Evolutionary conservation across 1,139 yeast species (phyloP).

Genomic region (Barnettozyma hawaiiensis): DNA sequence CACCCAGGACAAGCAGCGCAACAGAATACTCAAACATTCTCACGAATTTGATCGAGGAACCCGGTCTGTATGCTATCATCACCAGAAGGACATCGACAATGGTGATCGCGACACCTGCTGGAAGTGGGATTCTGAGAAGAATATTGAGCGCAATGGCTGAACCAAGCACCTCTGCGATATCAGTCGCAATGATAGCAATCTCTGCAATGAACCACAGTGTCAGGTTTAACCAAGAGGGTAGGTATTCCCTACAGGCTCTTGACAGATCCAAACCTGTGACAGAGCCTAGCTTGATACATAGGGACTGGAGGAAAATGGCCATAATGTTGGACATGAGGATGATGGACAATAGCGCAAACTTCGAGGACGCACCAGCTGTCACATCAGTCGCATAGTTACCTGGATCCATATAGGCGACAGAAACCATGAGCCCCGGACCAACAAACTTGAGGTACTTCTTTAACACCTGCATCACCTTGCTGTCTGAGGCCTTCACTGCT

Average conservation of each 20-base stretch:
- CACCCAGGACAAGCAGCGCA: conserved; percentile 60
- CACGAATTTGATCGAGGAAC: conserved; percentile 58
- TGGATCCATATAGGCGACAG: conserved; percentile 81
- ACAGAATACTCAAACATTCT: conserved; percentile 62
- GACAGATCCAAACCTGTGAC: conserved; percentile 79
- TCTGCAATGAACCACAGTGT: conserved; percentile 66
- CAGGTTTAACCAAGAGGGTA: conserved; percentile 57
- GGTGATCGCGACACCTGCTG: conserved; percentile 74
- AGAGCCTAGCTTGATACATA: conserved; percentile 71
- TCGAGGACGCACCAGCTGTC: conserved; percentile 67
- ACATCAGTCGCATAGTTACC: conserved; percentile 82
- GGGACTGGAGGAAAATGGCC: conserved; percentile 67
- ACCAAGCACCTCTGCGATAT: conserved; percentile 83
- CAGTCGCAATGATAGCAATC: conserved; percentile 77
- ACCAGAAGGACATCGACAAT: conserved; percentile 69
- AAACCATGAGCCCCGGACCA: conserved; percentile 76
- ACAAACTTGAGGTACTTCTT: conserved; percentile 53
- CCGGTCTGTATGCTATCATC: conserved; percentile 68
- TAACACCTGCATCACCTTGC: conserved; percentile 23
- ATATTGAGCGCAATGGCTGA: conserved; percentile 81
- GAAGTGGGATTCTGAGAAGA: conserved; percentile 59
- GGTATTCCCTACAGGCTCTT: conserved; percentile 54
- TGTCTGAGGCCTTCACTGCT: conserved; percentile 16
- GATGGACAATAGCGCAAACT: conserved; percentile 59
- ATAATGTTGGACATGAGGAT: conserved; percentile 62